Evolutionary conservation across 192 early-diverging fungal species (phyloP), one percentile per base, ranked within the genome.

Genomic region (Geranomyces michiganensis): DNA sequence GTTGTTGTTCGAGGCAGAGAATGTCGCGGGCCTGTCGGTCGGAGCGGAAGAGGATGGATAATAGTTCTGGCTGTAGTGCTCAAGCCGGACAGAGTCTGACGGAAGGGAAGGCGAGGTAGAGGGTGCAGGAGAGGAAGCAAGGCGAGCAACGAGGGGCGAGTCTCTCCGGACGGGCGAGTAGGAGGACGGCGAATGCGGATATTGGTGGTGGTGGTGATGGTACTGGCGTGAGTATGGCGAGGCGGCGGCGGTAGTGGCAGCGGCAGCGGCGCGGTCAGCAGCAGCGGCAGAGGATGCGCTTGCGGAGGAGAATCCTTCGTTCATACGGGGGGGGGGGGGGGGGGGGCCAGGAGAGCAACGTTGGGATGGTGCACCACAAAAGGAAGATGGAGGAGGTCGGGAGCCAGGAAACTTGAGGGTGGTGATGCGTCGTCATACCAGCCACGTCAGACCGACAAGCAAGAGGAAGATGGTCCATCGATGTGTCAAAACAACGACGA

Each of bases 71-170:
- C 17, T 2, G 51, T 53, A 53, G 24, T 53, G 51, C 7, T 53
- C n/a, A 7, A 24, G n/a, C 7, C 19, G 24, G n/a, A 53, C 51
- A 17, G n/a, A 24, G 15, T 53, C 51, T 6, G 51, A 53, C 4
- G 51, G 51, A 53, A 53, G 51, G 15, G 51, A 53, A 26, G 51
- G 51, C 7, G 51, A 53, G 19, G 51, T 53, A 26, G 51, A 53
- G 3, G 51, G 51, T 7, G 51, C 51, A n/a, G 51, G 51, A 2
- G 51, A 53, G 17, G 51, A 53, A 7, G 51, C 19, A 4, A 53
- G 15, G 24, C 51, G 51, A 26, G 19, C 19, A 7, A 26, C 51
- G 24, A 53, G 15, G 51, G 51, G 51, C 15, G 51, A 53, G 24
- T 53, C 51, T n/a, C 51, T n/a, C 24, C 51, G 19, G 51, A n/a